Evolutionary conservation across 495 filamentous ascomycete genomes (phyloP), one percentile per base, ranked within the genome.

Genomic region (Penicillium manginii): DNA sequence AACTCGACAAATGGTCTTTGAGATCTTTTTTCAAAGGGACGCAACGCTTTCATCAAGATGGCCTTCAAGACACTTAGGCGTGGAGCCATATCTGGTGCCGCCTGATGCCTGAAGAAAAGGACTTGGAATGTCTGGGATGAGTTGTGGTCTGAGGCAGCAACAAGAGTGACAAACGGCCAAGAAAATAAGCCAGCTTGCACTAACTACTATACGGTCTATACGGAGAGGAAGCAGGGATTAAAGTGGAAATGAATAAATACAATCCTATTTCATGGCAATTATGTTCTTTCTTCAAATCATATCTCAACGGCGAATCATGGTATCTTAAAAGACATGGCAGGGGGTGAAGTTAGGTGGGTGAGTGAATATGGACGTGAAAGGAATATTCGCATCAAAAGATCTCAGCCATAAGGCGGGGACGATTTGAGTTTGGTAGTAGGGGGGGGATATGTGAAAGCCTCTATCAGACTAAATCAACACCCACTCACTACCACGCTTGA

Each of bases 401-500:
- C 39, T 19, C 33, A 45, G 26, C 12, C 39, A 29, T 4, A 33
- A 18, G 45, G 50, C 31, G 49, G 9, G 35, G 29, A 22, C 49
- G 49, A n/a, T n/a, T n/a, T n/a, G n/a, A n/a, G n/a, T n/a, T n/a
- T n/a, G n/a, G n/a, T n/a, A n/a, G n/a, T n/a, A n/a, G n/a, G n/a
- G n/a, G 17, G 59, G 18, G 45, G 2, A 43, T 43, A 45, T 43
- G 35, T 40, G 39, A 39, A 46, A 10, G 26, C 18, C 35, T 47
- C 21, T 19, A 22, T 51, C 21, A 4, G 17, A 26, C 39, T 66
- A 77, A 26, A 81, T 81, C 60, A 97, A 78, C 47, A 96, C 94
- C 93, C 93, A 98, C 76, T 98, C 93, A 63, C 86, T 96, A 33
- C 93, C 91, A 58, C 93, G 84, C 80, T 98, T 98, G 69, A 98